These are phyloP conservation scores for Zymoseptoria passerinii DNA, from an alignment of 2,329 filamentous ascomycete species.

Conservation along the genomic window DNA sequence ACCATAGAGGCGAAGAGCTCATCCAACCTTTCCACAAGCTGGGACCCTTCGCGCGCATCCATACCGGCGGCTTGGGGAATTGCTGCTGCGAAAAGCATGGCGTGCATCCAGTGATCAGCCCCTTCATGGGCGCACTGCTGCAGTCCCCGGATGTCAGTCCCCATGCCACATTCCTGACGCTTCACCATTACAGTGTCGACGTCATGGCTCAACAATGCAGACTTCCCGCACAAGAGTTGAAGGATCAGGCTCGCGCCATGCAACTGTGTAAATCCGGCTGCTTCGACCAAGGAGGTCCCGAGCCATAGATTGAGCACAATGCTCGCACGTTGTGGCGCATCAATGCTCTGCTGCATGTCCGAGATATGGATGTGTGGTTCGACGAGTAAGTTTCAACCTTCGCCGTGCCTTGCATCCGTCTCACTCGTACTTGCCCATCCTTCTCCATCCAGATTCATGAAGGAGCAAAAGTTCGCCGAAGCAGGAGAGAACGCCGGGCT, in stretches of 20 bases:
- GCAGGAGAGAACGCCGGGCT: conserved; percentile 1
- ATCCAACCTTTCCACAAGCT: background rate
- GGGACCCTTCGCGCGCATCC: conserved; percentile 1
- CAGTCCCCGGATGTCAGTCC: conserved; percentile 28
- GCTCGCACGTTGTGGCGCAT: background rate
- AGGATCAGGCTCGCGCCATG: background rate
- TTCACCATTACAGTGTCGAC: conserved; percentile 34
- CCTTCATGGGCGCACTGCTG: conserved; percentile 28
- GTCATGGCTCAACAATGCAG: background rate
- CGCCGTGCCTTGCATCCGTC: background rate
- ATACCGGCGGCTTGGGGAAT: conserved; percentile 13
- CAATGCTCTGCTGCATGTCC: background rate
- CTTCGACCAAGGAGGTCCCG: background rate
- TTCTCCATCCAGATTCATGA: conserved; percentile 5
- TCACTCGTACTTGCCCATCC: background rate
- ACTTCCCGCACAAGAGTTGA: background rate
- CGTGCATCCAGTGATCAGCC: conserved; percentile 26
- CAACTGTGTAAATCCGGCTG: background rate
- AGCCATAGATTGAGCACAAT: background rate
- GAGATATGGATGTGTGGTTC: conserved; percentile 4
- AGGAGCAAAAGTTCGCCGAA: conserved; percentile 1
- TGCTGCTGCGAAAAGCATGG: conserved; percentile 36
- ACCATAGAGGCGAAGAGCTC: conserved; percentile 23
- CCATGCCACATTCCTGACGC: conserved; percentile 35
- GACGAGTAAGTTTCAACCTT: background rate